These are phyloP conservation scores for Fusarium scirpi DNA, from an alignment of 2,329 filamentous ascomycete species.

Conservation along the genomic window DNA sequence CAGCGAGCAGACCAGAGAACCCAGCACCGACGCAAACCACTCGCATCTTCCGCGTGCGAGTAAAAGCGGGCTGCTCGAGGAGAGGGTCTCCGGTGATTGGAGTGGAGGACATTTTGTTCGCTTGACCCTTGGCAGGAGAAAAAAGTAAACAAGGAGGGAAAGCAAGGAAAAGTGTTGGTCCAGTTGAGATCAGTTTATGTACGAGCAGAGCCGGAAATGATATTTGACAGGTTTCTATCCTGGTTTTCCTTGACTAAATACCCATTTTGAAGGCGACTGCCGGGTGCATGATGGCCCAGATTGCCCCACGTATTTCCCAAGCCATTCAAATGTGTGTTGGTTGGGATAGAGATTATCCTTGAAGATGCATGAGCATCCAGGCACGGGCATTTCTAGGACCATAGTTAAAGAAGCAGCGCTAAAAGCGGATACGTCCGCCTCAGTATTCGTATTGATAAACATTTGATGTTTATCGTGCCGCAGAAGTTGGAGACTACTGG, in stretches of 20 bases:
- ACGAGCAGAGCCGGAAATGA: neutral
- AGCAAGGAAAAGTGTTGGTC: neutral
- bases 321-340: neutral
- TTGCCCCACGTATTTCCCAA: neutral
- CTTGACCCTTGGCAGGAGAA: neutral
- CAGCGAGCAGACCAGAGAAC: constrained; percentile 5
- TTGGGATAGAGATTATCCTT: neutral
- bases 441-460: neutral
- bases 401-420: neutral
- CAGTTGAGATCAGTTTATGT: neutral
- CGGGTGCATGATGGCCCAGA: neutral
- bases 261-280: neutral
- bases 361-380: neutral
- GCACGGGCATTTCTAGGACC: neutral
- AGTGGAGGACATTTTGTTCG: neutral
- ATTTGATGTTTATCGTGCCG: neutral
- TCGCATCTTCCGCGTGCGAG: constrained; percentile 6
- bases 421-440: neutral
- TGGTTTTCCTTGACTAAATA: neutral
- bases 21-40: constrained; percentile 10
- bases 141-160: neutral
- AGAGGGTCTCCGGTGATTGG: constrained; percentile 1
- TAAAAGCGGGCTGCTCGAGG: constrained; percentile 11
- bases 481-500: neutral
- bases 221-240: neutral